Percentiles rank a stretch among this genome's conserved stretches.
These are phyloP conservation scores for Boletus rex-veris DNA, from an alignment of 768 basidiomycete genomes.

Conservation along the genomic window DNA sequence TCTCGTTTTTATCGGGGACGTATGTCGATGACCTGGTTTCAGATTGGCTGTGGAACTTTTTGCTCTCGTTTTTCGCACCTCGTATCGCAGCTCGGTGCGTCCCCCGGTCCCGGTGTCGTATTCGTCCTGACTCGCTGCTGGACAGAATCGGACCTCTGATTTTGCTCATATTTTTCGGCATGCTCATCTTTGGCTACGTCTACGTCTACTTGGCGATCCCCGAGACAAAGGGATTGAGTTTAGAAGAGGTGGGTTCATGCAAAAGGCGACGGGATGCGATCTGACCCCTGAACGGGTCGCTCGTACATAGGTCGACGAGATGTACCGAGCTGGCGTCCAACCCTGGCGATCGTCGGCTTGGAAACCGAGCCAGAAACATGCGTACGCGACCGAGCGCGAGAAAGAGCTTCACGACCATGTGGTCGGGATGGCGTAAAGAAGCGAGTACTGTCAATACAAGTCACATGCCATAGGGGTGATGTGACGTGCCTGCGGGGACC, in stretches of 20 bases:
- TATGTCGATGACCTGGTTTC: neutral
- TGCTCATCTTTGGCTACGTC: slow-evolving; percentile 64
- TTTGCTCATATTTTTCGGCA: slow-evolving; percentile 74
- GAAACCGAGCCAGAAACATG: slow-evolving; percentile 45
- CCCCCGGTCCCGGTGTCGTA: too few species aligned
- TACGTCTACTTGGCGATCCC: slow-evolving; percentile 81
- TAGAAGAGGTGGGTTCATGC: slow-evolving; percentile 54
- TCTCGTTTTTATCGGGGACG: too few species aligned
- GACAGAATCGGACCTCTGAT: slow-evolving; percentile 67
- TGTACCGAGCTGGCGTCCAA: slow-evolving; percentile 61
- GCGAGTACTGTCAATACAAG: too few species aligned
- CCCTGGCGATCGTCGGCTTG: slow-evolving; percentile 63
- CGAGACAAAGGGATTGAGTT: slow-evolving; percentile 72
- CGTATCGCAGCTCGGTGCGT: slow-evolving; percentile 53
- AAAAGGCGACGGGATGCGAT: too few species aligned
- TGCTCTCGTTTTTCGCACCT: slow-evolving; percentile 69
- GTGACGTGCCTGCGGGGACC: too few species aligned
- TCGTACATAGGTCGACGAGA: slow-evolving; percentile 55
- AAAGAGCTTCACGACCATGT: neutral
- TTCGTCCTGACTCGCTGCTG: too few species aligned
- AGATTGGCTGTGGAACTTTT: slow-evolving; percentile 73
- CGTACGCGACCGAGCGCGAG: neutral
- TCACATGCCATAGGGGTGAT: neutral
- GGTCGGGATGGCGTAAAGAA: neutral
- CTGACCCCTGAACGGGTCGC: too few species aligned